Evolutionary conservation across 805 yeast genomes (phyloP).

Genomic region (Kodamaea sagamina): DNA sequence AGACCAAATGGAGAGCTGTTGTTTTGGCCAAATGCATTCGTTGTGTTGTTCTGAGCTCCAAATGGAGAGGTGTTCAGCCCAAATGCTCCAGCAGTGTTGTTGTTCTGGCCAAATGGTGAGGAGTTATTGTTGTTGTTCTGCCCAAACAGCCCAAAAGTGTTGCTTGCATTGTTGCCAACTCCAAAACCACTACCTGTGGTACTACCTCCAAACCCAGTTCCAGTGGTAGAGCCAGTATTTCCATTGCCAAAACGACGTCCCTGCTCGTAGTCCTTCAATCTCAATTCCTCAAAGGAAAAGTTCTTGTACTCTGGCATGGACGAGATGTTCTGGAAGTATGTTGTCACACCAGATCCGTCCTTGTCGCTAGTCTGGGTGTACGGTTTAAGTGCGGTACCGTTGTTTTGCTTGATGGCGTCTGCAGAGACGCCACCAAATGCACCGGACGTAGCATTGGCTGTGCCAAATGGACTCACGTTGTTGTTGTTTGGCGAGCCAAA

Average conservation of each 20-base stretch:
- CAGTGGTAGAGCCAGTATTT: slow-evolving; percentile 21
- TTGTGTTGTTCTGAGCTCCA: slow-evolving; percentile 16
- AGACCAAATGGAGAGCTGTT: slow-evolving; percentile 28
- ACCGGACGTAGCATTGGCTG: slow-evolving; percentile 19
- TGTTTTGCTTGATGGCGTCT: slow-evolving; percentile 38
- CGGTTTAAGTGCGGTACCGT: slow-evolving; percentile 74
- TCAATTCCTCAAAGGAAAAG: slow-evolving; percentile 82
- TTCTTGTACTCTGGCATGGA: slow-evolving; percentile 90
- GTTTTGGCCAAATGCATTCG: slow-evolving; percentile 19
- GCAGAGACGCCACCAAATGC: slow-evolving; percentile 17
- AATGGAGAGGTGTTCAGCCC: slow-evolving; percentile 19
- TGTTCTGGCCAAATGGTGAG: slow-evolving; percentile 30
- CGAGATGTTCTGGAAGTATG: slow-evolving; percentile 69
- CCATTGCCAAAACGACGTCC: slow-evolving; percentile 59
- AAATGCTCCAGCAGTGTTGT: slow-evolving; percentile 27
- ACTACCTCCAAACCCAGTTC: slow-evolving; percentile 22
- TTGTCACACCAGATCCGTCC: slow-evolving; percentile 59
- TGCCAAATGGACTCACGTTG: slow-evolving; percentile 20
- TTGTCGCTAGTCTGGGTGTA: slow-evolving; percentile 71
- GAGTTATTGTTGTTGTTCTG: slow-evolving; percentile 21
- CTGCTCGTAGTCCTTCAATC: slow-evolving; percentile 83
- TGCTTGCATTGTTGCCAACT: slow-evolving; percentile 23
- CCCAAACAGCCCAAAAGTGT: slow-evolving; percentile 22
- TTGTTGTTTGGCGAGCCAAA: slow-evolving; percentile 16
- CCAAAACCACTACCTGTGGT: slow-evolving; percentile 12